Evolutionary conservation across 495 filamentous ascomycete genomes (phyloP), one percentile per base, ranked within the genome.

Genomic region (Podospora tetraspora): DNA sequence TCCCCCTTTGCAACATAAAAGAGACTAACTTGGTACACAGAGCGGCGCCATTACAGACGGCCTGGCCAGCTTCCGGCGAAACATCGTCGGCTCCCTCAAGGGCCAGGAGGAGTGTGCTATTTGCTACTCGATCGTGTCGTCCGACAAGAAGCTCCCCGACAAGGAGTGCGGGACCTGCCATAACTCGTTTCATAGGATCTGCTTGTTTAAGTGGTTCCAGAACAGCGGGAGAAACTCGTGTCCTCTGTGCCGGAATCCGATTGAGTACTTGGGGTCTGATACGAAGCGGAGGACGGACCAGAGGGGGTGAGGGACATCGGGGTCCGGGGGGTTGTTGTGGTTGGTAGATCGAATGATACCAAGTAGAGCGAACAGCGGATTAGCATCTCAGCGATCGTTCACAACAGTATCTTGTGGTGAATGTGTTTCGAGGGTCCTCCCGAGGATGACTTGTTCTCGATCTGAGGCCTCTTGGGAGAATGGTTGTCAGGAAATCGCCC

Each of bases 101-200:
- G 94, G 92, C 3, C 93, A 98, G 76, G 93, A 86, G 13, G 95
- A 98, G 80, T 99, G 95, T 74, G 92, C 95, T 4, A 98, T 98
- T 75, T 99, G 95, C 81, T 98, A 97, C 79, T 92, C 89, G 59
- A 93, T 98, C 71, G 90, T 99, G 64, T 90, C 91, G 29, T 87
- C 85, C 19, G 93, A 96, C 75, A 91, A 91, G 82, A 89, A 89
- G 78, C 85, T 96, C 70, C 95, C 96, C 1, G 93, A 91, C 74
- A 97, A 97, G 80, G 84, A 87, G 60, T 99, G 96, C 80, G 84
- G 85, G 62, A 98, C 95, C 4, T 99, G 96, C 84, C 94, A 93
- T 82, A 92, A 99, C 79, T 80, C 90, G 64, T 99, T 97, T 81
- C 96, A 99, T 79, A 85, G 88, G 6, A 84, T 86, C 7, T 99